Conservation (phyloP, 2,329 filamentous ascomycete genomes). For the Davidsoniella australis region DNA sequence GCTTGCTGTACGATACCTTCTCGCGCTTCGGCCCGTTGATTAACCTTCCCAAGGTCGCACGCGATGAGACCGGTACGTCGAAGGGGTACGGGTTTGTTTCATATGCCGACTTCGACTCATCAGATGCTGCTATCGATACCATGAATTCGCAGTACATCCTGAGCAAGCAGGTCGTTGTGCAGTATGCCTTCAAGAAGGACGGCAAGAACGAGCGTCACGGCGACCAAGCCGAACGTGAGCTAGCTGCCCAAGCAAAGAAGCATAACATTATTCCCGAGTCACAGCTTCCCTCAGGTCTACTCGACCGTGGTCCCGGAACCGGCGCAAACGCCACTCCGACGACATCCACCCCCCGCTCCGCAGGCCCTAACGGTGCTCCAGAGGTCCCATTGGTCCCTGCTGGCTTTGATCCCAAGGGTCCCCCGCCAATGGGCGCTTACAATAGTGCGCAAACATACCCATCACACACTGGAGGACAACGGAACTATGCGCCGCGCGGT, state of each 20-base stretch:
- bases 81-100: slow-evolving; percentile 96
- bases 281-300: slow-evolving; percentile 58
- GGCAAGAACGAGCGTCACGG: slow-evolving; percentile 93
- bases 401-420: too few relatives aligned
- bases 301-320: slow-evolving; percentile 22
- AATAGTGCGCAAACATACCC: not conserved
- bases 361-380: slow-evolving; percentile 15
- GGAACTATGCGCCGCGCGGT: slow-evolving; percentile 1
- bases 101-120: slow-evolving; percentile 83
- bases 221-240: slow-evolving; percentile 78
- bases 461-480: not conserved
- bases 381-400: slow-evolving; percentile 18
- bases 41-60: slow-evolving; percentile 73
- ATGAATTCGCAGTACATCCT: slow-evolving; percentile 95
- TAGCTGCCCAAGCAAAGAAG: slow-evolving; percentile 83
- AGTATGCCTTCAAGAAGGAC: slow-evolving; percentile 99
- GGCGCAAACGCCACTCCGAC: slow-evolving; percentile 15
- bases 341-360: slow-evolving; percentile 14
- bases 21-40: slow-evolving; percentile 77
- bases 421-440: not conserved
- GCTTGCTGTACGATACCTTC: slow-evolving; percentile 87
- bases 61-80: slow-evolving; percentile 72
- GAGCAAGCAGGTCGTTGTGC: slow-evolving; percentile 90
- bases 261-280: slow-evolving; percentile 78
- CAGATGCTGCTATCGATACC: slow-evolving; percentile 75